phyloP scores from a whole-genome alignment of 2,329 filamentous ascomycete species.

The Aspergillus spinulosporus region DNA sequence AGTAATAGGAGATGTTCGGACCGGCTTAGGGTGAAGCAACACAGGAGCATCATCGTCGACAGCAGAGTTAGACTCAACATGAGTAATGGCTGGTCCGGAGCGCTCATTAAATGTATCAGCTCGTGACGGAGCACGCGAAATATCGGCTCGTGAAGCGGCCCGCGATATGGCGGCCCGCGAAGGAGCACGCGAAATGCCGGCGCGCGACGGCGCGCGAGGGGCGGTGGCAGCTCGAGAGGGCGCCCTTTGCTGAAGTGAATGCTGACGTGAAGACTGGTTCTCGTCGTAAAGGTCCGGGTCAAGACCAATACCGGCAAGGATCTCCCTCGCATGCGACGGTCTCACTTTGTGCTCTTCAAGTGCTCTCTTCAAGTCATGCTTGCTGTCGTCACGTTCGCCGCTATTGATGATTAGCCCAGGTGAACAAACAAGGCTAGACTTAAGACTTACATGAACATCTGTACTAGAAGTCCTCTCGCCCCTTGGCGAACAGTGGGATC shows the following conservation, averaged over 20 bases:
- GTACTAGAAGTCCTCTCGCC: conserved; percentile 79
- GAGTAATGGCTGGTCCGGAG: background rate
- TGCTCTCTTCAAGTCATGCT: conserved; percentile 85
- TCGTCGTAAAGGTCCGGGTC: conserved; percentile 26
- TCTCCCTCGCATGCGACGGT: conserved; percentile 78
- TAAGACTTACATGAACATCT: conserved; percentile 70
- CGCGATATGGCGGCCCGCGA: background rate
- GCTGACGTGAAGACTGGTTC: background rate
- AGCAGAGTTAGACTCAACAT: background rate
- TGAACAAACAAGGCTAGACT: background rate
- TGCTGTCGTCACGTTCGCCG: conserved; percentile 76
- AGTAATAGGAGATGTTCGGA: background rate
- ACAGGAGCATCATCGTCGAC: background rate
- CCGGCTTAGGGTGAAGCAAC: background rate
- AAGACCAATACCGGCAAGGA: conserved; percentile 71
- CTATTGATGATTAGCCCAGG: conserved; percentile 43
- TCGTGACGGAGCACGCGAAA: background rate
- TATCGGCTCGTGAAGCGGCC: background rate
- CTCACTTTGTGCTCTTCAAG: conserved; percentile 81
- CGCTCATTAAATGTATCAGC: background rate
- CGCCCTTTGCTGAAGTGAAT: background rate
- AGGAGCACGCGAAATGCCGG: background rate
- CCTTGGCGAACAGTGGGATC: conserved; percentile 83
- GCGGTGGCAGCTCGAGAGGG: background rate
- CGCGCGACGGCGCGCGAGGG: background rate